Base-by-base conservation (phyloP, 2,329 filamentous ascomycete species). In the Fusarium sulawesiense region DNA sequence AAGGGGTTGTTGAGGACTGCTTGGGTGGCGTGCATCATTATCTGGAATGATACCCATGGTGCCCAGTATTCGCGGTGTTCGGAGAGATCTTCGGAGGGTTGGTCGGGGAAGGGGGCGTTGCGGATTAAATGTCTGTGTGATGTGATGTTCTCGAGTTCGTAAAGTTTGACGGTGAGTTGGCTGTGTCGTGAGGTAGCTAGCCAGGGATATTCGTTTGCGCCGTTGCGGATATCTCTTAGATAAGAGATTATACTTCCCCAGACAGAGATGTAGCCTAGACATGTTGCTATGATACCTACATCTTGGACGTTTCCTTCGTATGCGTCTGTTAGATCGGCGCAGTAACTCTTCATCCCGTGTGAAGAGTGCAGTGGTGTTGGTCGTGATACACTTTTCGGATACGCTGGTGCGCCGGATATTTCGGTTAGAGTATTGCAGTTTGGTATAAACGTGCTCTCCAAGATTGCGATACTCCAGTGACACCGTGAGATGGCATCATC, bases 1-100 rank as follows among this genome's bases (percentile, higher is more conserved):
- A 75, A 75, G 1, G 73, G 73, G 3, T 75, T 74, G 6, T 75
- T 73, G 1, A 75, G 42, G 0, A 71, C 60, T 0, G 70, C 73
- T 11, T 73, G 71, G 0, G 72, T 56, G 5, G 70, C 70, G 13
- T 75, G 73, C 44, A 73, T 71, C n/a, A 70, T 54, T 2, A 75
- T 66, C n/a, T 75, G 70, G 25, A 73, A 71, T 0, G 63, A 27
- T 0, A 75, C 46, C 73, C 73, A 75, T 0, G 73, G 68, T 0
- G 60, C 68, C 72, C 70, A 75, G 10, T 75, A 75, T 42, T 75
- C 72, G 34, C 72, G 58, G 6, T 71, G 37, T 2, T 46, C 40
- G 9, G 27, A 57, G 0, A 75, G 56, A 0, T 72, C 58, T 2
- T 59, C 48, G 0, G 50, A 7, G 0, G 68, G 59, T 12, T 74